Percentiles rank a stretch among this genome's conserved stretches.
Conservation (phyloP, 768 basidiomycete species). For the Auricularia sp. region DNA sequence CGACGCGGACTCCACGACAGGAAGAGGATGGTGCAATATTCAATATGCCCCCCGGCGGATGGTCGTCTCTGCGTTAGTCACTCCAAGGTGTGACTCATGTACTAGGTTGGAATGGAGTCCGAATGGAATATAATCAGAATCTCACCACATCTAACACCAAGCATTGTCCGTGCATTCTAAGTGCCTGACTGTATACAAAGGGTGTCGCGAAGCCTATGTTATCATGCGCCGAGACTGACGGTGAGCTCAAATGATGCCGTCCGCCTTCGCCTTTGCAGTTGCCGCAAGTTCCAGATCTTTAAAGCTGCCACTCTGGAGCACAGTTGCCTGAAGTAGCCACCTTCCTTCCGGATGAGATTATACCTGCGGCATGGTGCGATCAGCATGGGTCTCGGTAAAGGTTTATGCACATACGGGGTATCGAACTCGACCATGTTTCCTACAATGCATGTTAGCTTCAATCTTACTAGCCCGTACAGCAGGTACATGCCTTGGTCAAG, state of each 20-base stretch:
- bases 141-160: too few species aligned
- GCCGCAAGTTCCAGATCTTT: constrained; percentile 43
- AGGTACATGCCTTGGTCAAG: constrained; percentile 2
- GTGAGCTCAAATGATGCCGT: neutral
- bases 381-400: neutral
- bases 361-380: constrained; percentile 26
- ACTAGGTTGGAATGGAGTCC: neutral
- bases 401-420: neutral
- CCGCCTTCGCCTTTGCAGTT: neutral
- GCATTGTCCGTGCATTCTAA: too few species aligned
- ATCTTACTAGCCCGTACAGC: too few species aligned
- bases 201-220: too few species aligned
- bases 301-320: constrained; percentile 62
- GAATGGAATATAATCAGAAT: neutral
- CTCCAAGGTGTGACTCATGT: neutral
- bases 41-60: neutral
- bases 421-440: constrained; percentile 19
- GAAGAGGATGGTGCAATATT: neutral
- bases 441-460: constrained; percentile 19
- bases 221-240: too few species aligned
- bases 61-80: too few species aligned
- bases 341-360: constrained; percentile 6
- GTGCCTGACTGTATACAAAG: neutral
- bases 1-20: neutral
- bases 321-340: constrained; percentile 44